Evolutionary conservation across 192 early-diverging fungal species (phyloP).

Genomic region (Umbelopsis ramanniana): DNA sequence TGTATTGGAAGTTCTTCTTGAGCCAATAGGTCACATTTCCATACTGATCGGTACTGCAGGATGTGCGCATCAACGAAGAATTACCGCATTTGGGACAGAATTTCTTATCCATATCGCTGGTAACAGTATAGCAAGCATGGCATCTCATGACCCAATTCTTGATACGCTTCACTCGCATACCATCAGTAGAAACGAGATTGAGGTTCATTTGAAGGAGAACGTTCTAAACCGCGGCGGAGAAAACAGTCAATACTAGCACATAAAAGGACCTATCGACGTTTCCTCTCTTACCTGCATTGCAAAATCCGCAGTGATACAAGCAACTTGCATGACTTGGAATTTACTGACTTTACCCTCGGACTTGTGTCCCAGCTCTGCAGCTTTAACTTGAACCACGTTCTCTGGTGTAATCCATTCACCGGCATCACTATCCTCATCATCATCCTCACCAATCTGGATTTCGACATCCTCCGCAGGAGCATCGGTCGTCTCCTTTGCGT

Average conservation of each 20-base stretch:
- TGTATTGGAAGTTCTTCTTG: conserved; percentile 91
- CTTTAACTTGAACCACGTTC: conserved; percentile 79
- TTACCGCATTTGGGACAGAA: conserved; percentile 95
- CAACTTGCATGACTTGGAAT: conserved; percentile 65
- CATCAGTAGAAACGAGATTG: conserved; percentile 82
- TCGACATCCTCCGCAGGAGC: conserved; percentile 2
- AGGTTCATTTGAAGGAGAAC: conserved; percentile 93
- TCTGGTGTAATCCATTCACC: conserved; percentile 95
- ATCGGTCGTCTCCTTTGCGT: not conserved
- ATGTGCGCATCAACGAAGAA: conserved; percentile 82
- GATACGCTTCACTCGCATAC: conserved; percentile 72
- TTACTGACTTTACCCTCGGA: conserved; percentile 40
- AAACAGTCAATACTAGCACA: no score
- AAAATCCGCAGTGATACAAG: conserved; percentile 91
- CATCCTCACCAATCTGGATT: conserved; percentile 24
- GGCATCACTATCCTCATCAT: conserved; percentile 58
- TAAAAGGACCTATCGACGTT: no score
- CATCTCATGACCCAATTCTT: conserved; percentile 93
- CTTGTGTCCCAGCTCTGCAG: conserved; percentile 56
- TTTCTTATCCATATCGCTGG: conserved; percentile 83
- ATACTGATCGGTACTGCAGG: conserved; percentile 77
- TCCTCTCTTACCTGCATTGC: conserved; percentile 77
- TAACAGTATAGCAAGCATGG: conserved; percentile 85
- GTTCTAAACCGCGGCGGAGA: conserved; percentile 55
- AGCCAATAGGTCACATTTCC: conserved; percentile 84